phyloP scores from a whole-genome alignment of 495 filamentous ascomycete species.

The Penicillium nucicola region DNA sequence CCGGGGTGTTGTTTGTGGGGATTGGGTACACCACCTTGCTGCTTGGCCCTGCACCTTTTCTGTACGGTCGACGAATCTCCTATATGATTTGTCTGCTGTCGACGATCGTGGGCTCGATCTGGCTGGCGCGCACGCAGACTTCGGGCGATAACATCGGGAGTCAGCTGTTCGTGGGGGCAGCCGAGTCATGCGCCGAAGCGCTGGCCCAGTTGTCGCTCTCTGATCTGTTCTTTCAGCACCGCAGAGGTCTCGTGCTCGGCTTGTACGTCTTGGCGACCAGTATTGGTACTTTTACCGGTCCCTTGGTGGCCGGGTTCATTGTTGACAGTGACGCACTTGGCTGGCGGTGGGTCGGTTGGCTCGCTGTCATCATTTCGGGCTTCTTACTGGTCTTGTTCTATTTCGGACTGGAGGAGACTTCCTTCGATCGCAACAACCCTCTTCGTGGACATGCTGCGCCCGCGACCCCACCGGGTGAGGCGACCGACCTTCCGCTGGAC shows the following conservation, averaged over 20 bases:
- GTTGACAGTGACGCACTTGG: conserved; percentile 13
- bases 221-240: conserved; percentile 27
- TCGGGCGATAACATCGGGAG: conserved; percentile 25
- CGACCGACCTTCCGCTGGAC: background rate
- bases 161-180: conserved; percentile 26
- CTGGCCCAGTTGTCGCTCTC: conserved; percentile 26
- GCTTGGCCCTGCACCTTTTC: conserved; percentile 18
- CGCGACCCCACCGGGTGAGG: background rate
- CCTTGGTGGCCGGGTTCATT: conserved; percentile 27
- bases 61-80: conserved; percentile 22
- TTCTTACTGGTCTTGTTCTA: conserved; percentile 18
- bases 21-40: conserved; percentile 24
- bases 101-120: conserved; percentile 21
- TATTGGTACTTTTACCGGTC: conserved; percentile 32
- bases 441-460: conserved; percentile 6
- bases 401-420: conserved; percentile 26
- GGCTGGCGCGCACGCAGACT: conserved; percentile 14
- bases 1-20: conserved; percentile 24
- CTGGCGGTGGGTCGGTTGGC: conserved; percentile 34
- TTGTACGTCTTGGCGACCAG: conserved; percentile 27
- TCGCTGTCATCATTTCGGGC: conserved; percentile 26
- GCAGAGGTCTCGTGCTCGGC: conserved; percentile 21
- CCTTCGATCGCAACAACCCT: conserved; percentile 21
- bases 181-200: conserved; percentile 27
- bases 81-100: conserved; percentile 23